Evolutionary conservation across 1,284 basidiomycete species (phyloP).

Genomic region (Phlebopus sp.): DNA sequence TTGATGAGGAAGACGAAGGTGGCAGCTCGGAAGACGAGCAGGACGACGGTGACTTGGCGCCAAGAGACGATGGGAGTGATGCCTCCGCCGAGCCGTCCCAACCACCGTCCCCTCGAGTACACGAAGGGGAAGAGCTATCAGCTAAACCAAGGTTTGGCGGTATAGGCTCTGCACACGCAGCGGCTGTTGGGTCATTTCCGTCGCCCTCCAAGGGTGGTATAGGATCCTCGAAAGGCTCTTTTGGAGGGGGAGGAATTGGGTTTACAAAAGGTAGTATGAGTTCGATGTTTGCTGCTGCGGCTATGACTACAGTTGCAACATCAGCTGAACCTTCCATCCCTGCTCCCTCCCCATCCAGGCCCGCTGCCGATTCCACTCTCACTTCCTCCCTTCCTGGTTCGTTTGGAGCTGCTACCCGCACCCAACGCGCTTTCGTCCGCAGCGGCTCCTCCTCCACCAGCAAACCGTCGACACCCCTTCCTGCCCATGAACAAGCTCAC

Average conservation of each 20-base stretch:
- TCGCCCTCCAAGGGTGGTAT: constrained; percentile 15
- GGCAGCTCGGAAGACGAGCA: constrained; percentile 31
- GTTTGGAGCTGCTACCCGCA: constrained; percentile 39
- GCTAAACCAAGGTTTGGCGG: constrained; percentile 49
- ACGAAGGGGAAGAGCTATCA: constrained; percentile 37
- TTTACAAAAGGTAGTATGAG: constrained; percentile 49
- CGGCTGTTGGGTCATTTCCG: constrained; percentile 9
- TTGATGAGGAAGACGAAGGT: constrained; percentile 34
- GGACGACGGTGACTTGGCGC: constrained; percentile 32
- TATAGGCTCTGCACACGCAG: constrained; percentile 39
- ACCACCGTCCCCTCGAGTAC: constrained; percentile 51
- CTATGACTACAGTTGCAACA: constrained; percentile 9
- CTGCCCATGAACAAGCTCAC: constrained; percentile 67
- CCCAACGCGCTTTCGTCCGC: constrained; percentile 58
- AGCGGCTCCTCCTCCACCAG: constrained; percentile 43
- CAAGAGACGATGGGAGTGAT: constrained; percentile 36
- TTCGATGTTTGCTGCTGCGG: constrained; percentile 33
- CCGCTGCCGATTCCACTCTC: constrained; percentile 21
- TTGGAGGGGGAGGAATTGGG: constrained; percentile 28
- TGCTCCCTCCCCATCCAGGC: constrained; percentile 28
- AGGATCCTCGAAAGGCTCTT: constrained; percentile 33
- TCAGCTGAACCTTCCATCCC: constrained; percentile 20
- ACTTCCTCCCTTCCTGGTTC: constrained; percentile 37
- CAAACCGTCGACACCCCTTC: constrained; percentile 51
- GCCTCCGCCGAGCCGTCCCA: constrained; percentile 33